Percentiles rank a stretch among this genome's conserved stretches.
phyloP scores from a whole-genome alignment of 2,329 filamentous ascomycete species.

The Fusarium lyarnte region DNA sequence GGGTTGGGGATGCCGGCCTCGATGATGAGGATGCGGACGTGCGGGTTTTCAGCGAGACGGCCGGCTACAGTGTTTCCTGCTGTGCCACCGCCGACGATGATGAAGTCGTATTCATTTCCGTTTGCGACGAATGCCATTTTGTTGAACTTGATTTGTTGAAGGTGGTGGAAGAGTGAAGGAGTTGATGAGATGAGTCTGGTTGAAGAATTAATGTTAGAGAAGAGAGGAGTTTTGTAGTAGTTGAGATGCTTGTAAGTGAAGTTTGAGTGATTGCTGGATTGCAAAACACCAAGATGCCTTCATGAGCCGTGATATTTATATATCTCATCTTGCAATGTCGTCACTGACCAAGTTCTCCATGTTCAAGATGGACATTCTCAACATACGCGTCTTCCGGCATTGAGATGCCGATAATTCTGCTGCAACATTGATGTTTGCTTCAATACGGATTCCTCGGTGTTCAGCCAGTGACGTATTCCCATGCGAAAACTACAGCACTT shows the following conservation, averaged over 20 bases:
- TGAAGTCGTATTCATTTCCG: conserved; percentile 4
- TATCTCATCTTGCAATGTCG: not conserved
- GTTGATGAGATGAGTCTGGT: not conserved
- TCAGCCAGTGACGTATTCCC: not conserved
- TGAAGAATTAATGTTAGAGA: not conserved
- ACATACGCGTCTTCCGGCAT: not conserved
- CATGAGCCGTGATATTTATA: not conserved
- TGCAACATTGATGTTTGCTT: not conserved
- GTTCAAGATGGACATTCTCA: not conserved
- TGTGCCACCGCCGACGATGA: conserved; percentile 42
- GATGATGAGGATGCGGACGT: conserved; percentile 56
- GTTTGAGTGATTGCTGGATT: not conserved
- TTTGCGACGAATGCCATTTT: conserved; percentile 3
- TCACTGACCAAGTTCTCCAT: not conserved
- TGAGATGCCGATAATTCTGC: not conserved
- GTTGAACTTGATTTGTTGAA: not conserved
- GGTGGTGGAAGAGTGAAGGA: not conserved
- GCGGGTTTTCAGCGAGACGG: conserved; percentile 49
- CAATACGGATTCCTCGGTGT: not conserved
- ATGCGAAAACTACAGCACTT: not conserved
- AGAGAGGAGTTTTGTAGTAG: not conserved
- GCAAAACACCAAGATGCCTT: not conserved
- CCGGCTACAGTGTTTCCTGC: conserved; percentile 50
- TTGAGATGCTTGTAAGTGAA: not conserved
- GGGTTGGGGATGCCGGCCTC: conserved; percentile 61